These are phyloP conservation scores for Neoboletus brunneissimus DNA, from an alignment of 768 basidiomycete species.

Conservation along the genomic window DNA sequence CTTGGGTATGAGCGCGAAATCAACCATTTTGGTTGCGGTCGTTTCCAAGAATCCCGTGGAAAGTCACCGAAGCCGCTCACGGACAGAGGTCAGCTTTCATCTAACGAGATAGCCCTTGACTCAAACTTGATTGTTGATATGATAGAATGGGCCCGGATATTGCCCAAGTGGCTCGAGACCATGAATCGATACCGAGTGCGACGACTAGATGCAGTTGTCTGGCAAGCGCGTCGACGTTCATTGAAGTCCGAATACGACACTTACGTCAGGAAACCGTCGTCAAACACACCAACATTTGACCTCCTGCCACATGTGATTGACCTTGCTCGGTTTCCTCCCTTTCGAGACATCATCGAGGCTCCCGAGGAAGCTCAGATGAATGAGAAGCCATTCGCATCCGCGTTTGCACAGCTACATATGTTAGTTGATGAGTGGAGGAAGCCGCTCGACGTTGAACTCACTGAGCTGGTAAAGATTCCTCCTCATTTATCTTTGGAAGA, in stretches of 20 bases:
- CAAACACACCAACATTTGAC: neutral
- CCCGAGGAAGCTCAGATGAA: neutral
- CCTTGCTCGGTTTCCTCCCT: conserved; percentile 3
- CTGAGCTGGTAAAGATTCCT: neutral
- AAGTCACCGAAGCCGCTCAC: neutral
- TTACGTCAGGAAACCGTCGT: neutral
- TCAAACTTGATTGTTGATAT: neutral
- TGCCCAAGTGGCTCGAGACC: neutral
- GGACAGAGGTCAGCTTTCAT: neutral
- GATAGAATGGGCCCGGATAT: conserved; percentile 4
- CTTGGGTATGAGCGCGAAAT: neutral
- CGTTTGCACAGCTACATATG: conserved; percentile 2
- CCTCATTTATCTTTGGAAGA: neutral
- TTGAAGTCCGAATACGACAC: neutral
- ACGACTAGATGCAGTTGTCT: neutral
- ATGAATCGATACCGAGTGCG: neutral
- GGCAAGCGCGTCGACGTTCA: neutral
- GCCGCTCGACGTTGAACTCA: conserved; percentile 1
- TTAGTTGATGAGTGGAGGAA: conserved; percentile 5
- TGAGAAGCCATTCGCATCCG: neutral
- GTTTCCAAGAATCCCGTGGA: neutral
- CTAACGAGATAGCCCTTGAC: neutral
- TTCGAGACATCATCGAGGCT: conserved; percentile 1
- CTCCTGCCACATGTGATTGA: conserved; percentile 5
- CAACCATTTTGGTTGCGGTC: too few relatives aligned